Percentiles rank a stretch among this genome's conserved stretches.
phyloP scores from a whole-genome alignment of 805 yeast species.

The Sugiyamaella qingdaonensis region DNA sequence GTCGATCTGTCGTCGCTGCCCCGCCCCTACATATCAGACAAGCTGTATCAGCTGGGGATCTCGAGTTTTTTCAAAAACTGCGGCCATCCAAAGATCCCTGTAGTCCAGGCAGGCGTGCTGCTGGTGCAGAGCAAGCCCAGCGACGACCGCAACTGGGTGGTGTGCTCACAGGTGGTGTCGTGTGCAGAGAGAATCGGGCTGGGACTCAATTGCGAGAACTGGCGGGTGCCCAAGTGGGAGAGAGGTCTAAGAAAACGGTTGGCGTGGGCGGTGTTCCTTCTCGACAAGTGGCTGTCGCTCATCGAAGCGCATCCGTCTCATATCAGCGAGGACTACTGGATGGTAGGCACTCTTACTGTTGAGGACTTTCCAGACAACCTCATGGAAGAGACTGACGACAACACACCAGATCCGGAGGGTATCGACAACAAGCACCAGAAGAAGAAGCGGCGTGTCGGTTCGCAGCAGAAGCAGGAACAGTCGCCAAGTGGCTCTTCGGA shows the following conservation, averaged over 20 bases:
- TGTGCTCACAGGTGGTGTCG: constrained; percentile 82
- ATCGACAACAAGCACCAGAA: constrained; percentile 15
- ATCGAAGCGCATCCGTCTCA: constrained; percentile 84
- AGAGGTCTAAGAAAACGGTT: constrained; percentile 78
- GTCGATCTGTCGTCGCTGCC: constrained; percentile 70
- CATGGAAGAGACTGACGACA: not conserved
- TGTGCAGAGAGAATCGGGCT: constrained; percentile 87
- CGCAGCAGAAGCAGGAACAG: constrained; percentile 43
- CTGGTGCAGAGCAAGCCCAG: constrained; percentile 60
- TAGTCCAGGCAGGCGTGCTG: constrained; percentile 84
- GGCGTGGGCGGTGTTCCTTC: constrained; percentile 94
- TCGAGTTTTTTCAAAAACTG: constrained; percentile 64
- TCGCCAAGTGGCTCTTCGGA: constrained; percentile 26
- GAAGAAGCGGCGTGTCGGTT: constrained; percentile 36
- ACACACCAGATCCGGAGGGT: not conserved
- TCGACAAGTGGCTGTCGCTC: constrained; percentile 86
- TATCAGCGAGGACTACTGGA: constrained; percentile 72
- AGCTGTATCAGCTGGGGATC: constrained; percentile 64
- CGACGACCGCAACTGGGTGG: constrained; percentile 71
- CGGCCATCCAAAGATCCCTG: constrained; percentile 83
- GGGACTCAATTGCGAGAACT: constrained; percentile 82
- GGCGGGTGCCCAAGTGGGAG: constrained; percentile 97
- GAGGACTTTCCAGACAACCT: constrained; percentile 51
- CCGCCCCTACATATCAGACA: constrained; percentile 67
- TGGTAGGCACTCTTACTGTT: constrained; percentile 59